Evolutionary conservation across 495 filamentous ascomycete genomes (phyloP).

Genomic region (Aspergillus kassunensis): DNA sequence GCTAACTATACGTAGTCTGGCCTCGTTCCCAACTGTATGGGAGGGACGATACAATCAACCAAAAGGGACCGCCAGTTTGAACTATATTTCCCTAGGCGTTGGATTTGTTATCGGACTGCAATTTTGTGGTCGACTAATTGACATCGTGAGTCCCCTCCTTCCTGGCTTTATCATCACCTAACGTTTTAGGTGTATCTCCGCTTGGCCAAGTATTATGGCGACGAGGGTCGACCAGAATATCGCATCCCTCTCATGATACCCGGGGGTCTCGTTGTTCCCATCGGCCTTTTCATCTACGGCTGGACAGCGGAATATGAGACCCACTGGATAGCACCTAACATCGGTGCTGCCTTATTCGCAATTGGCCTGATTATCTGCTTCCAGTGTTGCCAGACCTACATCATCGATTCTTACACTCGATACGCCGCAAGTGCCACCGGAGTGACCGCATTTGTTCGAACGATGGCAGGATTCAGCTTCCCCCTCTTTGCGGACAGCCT

Average conservation of each 20-base stretch:
- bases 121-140: conserved; percentile 9
- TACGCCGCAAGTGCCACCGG: conserved; percentile 16
- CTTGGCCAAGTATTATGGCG: conserved; percentile 1
- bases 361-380: conserved; percentile 30
- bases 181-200: conserved; percentile 1
- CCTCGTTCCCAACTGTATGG: conserved; percentile 16
- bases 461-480: conserved; percentile 13
- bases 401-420: conserved; percentile 12
- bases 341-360: conserved; percentile 42
- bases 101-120: conserved; percentile 14
- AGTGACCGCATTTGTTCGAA: conserved; percentile 12
- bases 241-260: conserved; percentile 16
- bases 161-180: background rate
- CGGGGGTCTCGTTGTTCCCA: conserved; percentile 11
- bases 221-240: conserved; percentile 13
- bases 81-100: conserved; percentile 14
- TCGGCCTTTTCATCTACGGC: conserved; percentile 17
- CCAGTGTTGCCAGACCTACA: conserved; percentile 15
- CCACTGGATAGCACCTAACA: conserved; percentile 51
- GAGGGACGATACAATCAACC: conserved; percentile 3
- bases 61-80: conserved; percentile 8
- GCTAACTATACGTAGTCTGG: conserved; percentile 3
- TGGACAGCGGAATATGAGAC: conserved; percentile 14
- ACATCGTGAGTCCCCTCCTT: background rate
- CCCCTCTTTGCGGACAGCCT: conserved; percentile 11